Evolutionary conservation across 2,329 filamentous ascomycete genomes (phyloP), one percentile per base, ranked within the genome.

Genomic region (Aspergillus eucalypticola): DNA sequence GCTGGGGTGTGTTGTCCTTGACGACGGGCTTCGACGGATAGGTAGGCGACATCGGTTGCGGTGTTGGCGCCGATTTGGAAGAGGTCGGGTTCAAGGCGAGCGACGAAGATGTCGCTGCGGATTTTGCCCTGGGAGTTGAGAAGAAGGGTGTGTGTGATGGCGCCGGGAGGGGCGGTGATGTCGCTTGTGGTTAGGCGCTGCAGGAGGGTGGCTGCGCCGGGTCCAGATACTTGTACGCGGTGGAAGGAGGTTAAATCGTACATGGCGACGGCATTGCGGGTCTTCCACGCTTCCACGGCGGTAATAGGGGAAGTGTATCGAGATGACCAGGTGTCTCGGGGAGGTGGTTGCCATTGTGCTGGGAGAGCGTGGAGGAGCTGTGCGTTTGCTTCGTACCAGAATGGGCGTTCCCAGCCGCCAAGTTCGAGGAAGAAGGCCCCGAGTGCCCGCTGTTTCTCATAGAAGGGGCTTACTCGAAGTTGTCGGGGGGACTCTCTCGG

Each of bases 201-300:
- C 4, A 88, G 75, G 3, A 88, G 67, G n/a, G 80, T 71, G 0
- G 81, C 75, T 1, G 85, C 82, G 0, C 86, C 86, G 0, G 85
- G 83, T 0, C 86, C 86, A 1, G 79, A 80, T 0, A 88, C 76
- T 59, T 87, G 83, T 3, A 88, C 76, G 1, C 86, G 79, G 21
- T 85, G 81, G 38, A 87, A 79, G 0, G 86, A 82, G 1, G 85
- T 87, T 79, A 88, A 82, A 64, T 88, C 86, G 66, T 84, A 88
- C 79, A 88, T 79, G 7, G 84, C 86, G 2, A 83, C 85, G 0
- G 84, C 82, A 5, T 84, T 86, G 1, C 86, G 80, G 2, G 86
- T 88, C 75, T 86, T 88, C 85, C 85, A 88, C 0, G 86, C 86
- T 69, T 88, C 86, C 0, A 77, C 85, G 0, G 84, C 85, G 0